Evolutionary conservation across 352 stramenopile genomes (phyloP).

Genomic region (Pythium monospermum): DNA sequence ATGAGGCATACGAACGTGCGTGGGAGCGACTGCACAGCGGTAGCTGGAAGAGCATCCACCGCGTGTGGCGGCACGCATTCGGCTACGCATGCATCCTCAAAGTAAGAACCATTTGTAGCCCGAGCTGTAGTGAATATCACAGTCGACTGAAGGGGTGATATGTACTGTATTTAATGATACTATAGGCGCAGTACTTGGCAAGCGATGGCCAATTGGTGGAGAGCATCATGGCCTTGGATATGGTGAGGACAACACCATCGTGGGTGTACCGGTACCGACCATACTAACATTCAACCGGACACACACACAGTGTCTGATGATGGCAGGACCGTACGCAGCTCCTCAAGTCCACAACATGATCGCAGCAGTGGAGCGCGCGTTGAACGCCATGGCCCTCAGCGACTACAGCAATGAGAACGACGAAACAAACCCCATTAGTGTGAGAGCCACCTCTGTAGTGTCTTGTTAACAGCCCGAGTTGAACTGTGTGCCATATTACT

Average conservation of each 20-base stretch:
- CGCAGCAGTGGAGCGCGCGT: conserved; percentile 21
- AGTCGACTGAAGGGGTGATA: neutral
- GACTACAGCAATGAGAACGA: too few relatives aligned
- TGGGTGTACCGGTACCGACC: too few relatives aligned
- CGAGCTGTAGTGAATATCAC: neutral
- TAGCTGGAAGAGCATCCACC: conserved; percentile 54
- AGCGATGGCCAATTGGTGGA: conserved; percentile 19
- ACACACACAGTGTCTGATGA: conserved; percentile 60
- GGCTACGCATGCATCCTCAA: conserved; percentile 46
- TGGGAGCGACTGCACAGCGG: conserved; percentile 77
- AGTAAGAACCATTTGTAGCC: conserved; percentile 11
- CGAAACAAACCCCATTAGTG: too few relatives aligned
- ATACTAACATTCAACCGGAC: too few relatives aligned
- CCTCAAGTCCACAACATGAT: conserved; percentile 47
- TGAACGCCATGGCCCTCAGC: too few relatives aligned
- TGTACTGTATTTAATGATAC: neutral
- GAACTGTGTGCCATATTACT: too few relatives aligned
- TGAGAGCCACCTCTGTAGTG: too few relatives aligned
- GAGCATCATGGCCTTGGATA: conserved; percentile 48
- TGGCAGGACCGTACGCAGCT: conserved; percentile 53
- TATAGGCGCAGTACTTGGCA: conserved; percentile 33
- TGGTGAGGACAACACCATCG: too few relatives aligned
- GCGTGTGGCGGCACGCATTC: conserved; percentile 61
- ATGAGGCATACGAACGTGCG: conserved; percentile 45
- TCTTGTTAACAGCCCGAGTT: too few relatives aligned